Evolutionary conservation across 441 rosid genomes (phyloP), one percentile per base, ranked within the genome.

Genomic region (Eruca vesicaria): DNA sequence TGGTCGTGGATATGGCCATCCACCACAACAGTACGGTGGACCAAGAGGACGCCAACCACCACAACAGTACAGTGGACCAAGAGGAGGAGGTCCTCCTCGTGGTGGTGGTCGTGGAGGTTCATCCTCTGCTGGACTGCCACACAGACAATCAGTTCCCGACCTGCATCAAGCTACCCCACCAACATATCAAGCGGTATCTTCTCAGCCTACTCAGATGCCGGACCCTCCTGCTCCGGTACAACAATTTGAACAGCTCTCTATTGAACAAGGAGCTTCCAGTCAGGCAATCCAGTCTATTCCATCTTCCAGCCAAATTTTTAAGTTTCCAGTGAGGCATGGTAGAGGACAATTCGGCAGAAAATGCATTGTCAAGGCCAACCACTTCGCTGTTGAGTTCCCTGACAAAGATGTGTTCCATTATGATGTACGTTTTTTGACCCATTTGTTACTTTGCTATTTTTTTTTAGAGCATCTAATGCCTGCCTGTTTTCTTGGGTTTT

Each of bases 351-450:
- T 56, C 31, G 98, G 99, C 15, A 80, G 6, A 16, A 85, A 38
- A 66, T 93, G 98, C 78, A 84, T 91, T 4, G 96, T 95, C 2
- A 95, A 91, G 84, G 99, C 99, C 26, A 95, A 95, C 68, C 99
- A 95, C 84, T 95, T 95, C 79, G 89, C 90, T 81, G 97, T 97
- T 12, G 90, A 95, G 60, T 72, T 95, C 23, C 98, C 97, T 0
- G 97, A 95, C 82, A 95, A 91, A 68, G 99, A 95, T 81, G 79
- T 95, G 82, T 95, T 93, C 84, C 99, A 95, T 68, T 95, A 95
- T 79, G 98, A 95, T 77, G 99, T 95, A 79, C 81, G 99, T 78
- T 23, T 80, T 57, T 71, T 56, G 58, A 63, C 2, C 9, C 66
- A 31, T 45, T 29, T 64, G 23, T 48, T 56, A 12, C n/a, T 52